Evolutionary conservation across 225 moss, liverwort and hornwort species (phyloP), one percentile per base, ranked within the genome.

Genomic region (Climacium dendroides): DNA sequence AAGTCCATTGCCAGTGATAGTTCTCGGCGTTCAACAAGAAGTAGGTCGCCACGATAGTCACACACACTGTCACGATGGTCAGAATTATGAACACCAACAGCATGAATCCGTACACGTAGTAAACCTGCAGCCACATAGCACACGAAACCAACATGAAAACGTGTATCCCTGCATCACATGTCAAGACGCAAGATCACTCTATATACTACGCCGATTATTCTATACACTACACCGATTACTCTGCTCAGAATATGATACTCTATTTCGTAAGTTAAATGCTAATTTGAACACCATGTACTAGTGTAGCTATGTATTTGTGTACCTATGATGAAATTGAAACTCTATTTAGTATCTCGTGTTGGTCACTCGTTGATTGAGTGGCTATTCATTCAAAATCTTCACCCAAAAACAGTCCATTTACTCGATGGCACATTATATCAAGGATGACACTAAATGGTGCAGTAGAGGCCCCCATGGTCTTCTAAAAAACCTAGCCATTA

Each of bases 1-100:
- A 99, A 32, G 98, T 99, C 98, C 98, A 99, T 92, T 99, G 97
- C 98, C 98, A 99, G 90, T 97, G 94, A 80, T 99, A 99, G 43
- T 99, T 99, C 90, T 99, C 98, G 9, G 98, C 98, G 90, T 97
- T 99, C 63, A 99, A 84, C 89, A 99, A 90, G 87, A 99, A 99
- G 90, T 99, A 99, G 14, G 98, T 93, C 55, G 97, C 98, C 69
- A 99, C 98, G 58, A 99, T 99, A 8, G 98, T 99, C 87, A 99
- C 98, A 78, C 98, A 99, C 41, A 99, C 93, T n/a, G 98, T 99
- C 88, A 99, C 98, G 85, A 97, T 96, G 60, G 94, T 92, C 45
- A 99, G 94, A 79, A 99, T 99, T 76, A 99, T 83, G 74, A 97
- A 99, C 66, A 99, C 98, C 59, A 99, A 90, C 74, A 99, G 95